Evolutionary conservation across 148 eudicot species (phyloP).

Genomic region (Cornus suecica): DNA sequence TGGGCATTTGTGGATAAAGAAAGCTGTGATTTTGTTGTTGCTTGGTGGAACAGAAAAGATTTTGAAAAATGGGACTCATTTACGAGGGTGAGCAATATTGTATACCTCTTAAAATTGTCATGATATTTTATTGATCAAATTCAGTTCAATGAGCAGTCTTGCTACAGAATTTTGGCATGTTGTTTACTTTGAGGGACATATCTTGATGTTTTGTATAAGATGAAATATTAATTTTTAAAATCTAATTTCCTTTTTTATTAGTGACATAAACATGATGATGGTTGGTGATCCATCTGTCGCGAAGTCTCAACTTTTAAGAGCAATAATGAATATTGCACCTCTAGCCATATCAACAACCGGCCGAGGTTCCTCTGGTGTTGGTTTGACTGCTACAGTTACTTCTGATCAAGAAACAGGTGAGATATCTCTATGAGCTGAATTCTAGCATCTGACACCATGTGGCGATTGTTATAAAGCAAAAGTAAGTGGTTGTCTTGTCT

Average conservation of each 20-base stretch:
- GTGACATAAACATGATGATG: slow-evolving; percentile 99
- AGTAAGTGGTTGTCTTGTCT: neutral
- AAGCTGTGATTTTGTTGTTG: slow-evolving; percentile 86
- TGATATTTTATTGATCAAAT: neutral
- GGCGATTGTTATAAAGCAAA: neutral
- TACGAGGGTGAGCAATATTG: slow-evolving; percentile 72
- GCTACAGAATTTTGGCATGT: neutral
- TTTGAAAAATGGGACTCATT: slow-evolving; percentile 94
- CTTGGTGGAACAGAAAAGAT: slow-evolving; percentile 96
- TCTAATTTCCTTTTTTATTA: slow-evolving; percentile 20
- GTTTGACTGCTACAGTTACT: slow-evolving; percentile 98
- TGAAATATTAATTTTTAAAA: neutral
- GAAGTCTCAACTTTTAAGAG: slow-evolving; percentile 93
- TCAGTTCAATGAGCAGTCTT: neutral
- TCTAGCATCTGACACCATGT: neutral
- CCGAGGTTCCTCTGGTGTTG: slow-evolving; percentile 99
- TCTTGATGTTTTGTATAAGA: slow-evolving; percentile 3
- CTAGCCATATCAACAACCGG: slow-evolving; percentile 98
- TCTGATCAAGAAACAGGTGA: slow-evolving; percentile 98
- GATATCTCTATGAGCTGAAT: slow-evolving; percentile 2
- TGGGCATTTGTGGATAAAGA: slow-evolving; percentile 97
- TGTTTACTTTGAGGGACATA: neutral
- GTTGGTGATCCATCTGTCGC: slow-evolving; percentile 99
- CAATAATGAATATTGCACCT: slow-evolving; percentile 98
- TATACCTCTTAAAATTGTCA: neutral